Conservation (phyloP, 2,329 filamentous ascomycete species). For the Zopfia rhizophila region DNA sequence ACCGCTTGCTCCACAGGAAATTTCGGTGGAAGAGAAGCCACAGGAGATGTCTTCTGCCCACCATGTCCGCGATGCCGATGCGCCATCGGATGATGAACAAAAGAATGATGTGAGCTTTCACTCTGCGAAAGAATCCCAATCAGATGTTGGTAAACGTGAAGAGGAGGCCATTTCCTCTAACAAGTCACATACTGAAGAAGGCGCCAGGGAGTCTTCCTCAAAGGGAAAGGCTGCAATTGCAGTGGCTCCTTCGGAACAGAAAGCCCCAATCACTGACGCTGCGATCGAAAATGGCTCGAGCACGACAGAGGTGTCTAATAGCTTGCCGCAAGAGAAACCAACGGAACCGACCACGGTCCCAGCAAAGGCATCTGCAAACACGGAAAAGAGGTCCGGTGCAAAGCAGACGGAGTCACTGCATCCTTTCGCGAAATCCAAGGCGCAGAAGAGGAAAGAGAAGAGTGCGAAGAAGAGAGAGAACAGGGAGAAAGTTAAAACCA, state of each 20-base stretch:
- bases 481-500: conserved; percentile 31
- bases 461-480: conserved; percentile 50
- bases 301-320: too few relatives aligned
- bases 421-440: conserved; percentile 42
- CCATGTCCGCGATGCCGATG: neutral
- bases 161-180: too few relatives aligned
- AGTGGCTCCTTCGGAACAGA: too few relatives aligned
- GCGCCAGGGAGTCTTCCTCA: too few relatives aligned
- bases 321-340: too few relatives aligned
- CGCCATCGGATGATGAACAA: conserved; percentile 33
- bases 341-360: neutral
- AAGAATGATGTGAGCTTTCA: conserved; percentile 37
- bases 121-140: conserved; percentile 32
- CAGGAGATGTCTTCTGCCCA: too few relatives aligned
- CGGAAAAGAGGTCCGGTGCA: conserved; percentile 32
- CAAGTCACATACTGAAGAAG: too few relatives aligned
- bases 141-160: conserved; percentile 17
- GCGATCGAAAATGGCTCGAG: too few relatives aligned
- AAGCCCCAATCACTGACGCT: too few relatives aligned
- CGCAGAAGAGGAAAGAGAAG: conserved; percentile 44
- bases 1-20: too few relatives aligned
- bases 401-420: conserved; percentile 42
- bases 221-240: too few relatives aligned
- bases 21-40: too few relatives aligned
- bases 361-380: conserved; percentile 6